Conservation (phyloP, 75 land plant species). For the Cunninghamia lanceolata region DNA sequence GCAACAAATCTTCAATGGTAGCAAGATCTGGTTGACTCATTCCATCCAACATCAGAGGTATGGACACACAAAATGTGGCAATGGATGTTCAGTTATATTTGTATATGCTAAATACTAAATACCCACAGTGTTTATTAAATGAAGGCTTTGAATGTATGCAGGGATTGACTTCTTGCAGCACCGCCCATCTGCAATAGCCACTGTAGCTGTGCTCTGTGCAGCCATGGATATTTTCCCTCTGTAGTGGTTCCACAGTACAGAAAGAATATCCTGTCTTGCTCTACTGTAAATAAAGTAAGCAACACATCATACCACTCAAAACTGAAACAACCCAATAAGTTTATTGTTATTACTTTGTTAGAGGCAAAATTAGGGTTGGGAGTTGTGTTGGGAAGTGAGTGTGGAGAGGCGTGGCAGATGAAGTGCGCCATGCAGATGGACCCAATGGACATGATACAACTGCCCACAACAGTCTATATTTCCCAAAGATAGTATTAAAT, state of each 20-base stretch:
- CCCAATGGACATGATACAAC: no score
- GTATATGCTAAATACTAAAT: no score
- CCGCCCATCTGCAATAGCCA: slow-evolving; percentile 60
- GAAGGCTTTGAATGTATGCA: slow-evolving; percentile 10
- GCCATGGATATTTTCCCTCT: background rate
- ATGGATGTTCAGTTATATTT: no score
- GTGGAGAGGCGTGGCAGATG: no score
- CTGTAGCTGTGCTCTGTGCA: slow-evolving; percentile 33
- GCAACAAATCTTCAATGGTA: slow-evolving; percentile 10
- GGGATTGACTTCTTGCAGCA: slow-evolving; percentile 45
- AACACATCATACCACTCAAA: background rate
- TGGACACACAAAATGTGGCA: no score
- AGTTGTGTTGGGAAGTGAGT: no score
- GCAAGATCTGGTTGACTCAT: slow-evolving; percentile 18
- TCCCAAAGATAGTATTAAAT: no score
- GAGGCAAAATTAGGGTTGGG: no score
- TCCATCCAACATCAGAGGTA: slow-evolving; percentile 31
- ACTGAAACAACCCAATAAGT: background rate
- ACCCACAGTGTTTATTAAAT: background rate
- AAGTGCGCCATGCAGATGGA: no score
- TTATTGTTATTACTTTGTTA: no score
- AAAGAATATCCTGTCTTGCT: background rate
- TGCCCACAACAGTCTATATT: no score
- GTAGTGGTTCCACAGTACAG: background rate
- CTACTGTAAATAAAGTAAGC: background rate